Base-by-base conservation (phyloP, 169 alveolate genomes). In the Eimeria tenella region DNA sequence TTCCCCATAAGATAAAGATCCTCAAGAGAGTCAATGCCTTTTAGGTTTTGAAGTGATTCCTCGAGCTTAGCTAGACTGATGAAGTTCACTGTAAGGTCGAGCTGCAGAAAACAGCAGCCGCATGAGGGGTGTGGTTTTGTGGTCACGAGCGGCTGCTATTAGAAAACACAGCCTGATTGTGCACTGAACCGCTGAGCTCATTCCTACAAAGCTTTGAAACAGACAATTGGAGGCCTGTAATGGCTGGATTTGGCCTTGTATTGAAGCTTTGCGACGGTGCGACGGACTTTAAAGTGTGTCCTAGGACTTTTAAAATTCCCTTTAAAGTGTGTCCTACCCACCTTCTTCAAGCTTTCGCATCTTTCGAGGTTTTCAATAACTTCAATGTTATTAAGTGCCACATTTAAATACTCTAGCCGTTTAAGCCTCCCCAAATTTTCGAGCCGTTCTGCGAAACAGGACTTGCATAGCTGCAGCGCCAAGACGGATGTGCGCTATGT, bases 81-180 rank as follows among this genome's bases (percentile, higher is more conserved):
- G 95, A 98, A 98, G 94, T 98, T 98, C 90, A 98, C 97, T 8
- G 99, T 98, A 84, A 98, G 93, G 96, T 98, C 99, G 62, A 98
- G 96, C 96, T 94, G 84, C 86, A 71, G 21, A 65, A 15, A 23
- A n/a, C 3, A 7, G 89, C 15, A 21, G 73, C 25, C 56, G 55
- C 21, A 4, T 6, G 58, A 56, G 7, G 81, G 25, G 75, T 25
- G 7, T 52, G 5, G 68, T 4, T 42, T 58, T 25, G 7, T 52
- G 10, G 68, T 4, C 63, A 52, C 10, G 68, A 4, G 4, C 23
- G 19, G 13, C n/a, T 75, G 52, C 86, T 56, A 50, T 9, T 17
- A 5, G 53, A n/a, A 19, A 70, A 10, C 71, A 79, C 23, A 10
- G 25, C 56, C 10, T 65, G 11, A 25, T 7, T 10, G 21, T 56